Evolutionary conservation across 352 stramenopile genomes (phyloP), one percentile per base, ranked within the genome.

Genomic region (Peronospora destructor): DNA sequence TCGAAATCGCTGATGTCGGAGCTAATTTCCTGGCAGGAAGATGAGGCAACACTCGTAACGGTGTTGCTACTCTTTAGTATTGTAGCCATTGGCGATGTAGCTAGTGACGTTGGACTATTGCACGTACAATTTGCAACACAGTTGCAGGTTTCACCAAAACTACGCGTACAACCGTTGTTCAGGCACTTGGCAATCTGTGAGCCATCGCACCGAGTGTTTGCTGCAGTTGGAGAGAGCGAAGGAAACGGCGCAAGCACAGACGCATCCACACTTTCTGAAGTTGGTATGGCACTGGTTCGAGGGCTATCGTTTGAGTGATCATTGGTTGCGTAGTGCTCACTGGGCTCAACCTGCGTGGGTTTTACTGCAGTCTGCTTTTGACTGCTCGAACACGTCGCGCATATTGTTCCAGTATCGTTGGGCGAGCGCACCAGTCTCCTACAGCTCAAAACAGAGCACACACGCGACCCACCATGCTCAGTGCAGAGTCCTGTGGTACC

Each of bases 111-210:
- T 49, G 62, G 49, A 68, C 53, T 61, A 65, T 71, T 77, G 58
- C 77, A 88, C 0, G 49, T 68, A 33, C 78, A 89, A 28, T 67
- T 54, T 1, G 45, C 50, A 34, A 62, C 58, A 59, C 78, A 89
- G 40, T 85, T 89, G 45, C 78, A 89, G 9, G 53, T 35, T 3
- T 73, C 71, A 7, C 78, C 78, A 60, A 78, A 89, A 49, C 73
- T 84, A 14, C 72, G 61, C 4, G 71, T 56, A 16, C 78, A 89
- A 11, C 78, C 78, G 36, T 85, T 89, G 12, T 85, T 63, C 14
- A 87, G 61, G 39, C 75, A 87, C 35, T 69, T 85, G 9, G 64
- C 70, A 11, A 76, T 34, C 14, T 72, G 57, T 32, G 54, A 66
- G 17, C 68, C 65, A 29, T 72, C 56, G 23, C 71, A 81, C 9